Evolutionary conservation across 345 rosid species (phyloP).

Genomic region (Acer yangbiense): DNA sequence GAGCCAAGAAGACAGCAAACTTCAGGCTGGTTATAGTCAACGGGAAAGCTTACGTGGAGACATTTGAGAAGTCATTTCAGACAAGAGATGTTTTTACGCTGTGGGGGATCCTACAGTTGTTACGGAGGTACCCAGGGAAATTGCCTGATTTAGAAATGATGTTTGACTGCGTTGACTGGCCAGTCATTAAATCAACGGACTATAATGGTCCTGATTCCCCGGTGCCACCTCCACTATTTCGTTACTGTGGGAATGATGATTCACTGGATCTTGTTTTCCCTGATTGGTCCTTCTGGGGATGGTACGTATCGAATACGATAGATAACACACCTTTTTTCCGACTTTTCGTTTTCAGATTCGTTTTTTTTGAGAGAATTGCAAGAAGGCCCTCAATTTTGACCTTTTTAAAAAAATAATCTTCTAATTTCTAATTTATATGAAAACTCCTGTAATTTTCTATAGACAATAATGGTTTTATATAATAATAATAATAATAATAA

Average conservation of each 20-base stretch:
- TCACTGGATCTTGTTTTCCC: conserved; percentile 73
- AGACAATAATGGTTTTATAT: too few species aligned
- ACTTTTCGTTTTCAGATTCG: too few species aligned
- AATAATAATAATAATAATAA: too few species aligned
- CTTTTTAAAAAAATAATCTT: too few species aligned
- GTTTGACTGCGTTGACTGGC: conserved; percentile 89
- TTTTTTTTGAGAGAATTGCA: too few species aligned
- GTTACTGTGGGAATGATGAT: conserved; percentile 64
- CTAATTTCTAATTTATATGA: too few species aligned
- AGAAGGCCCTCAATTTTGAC: too few species aligned
- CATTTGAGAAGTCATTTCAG: conserved; percentile 50
- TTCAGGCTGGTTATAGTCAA: conserved; percentile 58
- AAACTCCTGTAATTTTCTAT: too few species aligned
- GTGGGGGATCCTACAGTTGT: conserved; percentile 87
- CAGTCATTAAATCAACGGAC: conserved; percentile 37
- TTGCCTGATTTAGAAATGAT: conserved; percentile 82
- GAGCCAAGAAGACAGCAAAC: conserved; percentile 55
- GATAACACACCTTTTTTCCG: too few species aligned
- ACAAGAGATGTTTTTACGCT: conserved; percentile 76
- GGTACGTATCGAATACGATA: conserved; percentile 40
- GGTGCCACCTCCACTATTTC: conserved; percentile 68
- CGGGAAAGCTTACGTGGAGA: conserved; percentile 65
- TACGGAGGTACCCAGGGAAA: conserved; percentile 71
- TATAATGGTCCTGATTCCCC: conserved; percentile 41
- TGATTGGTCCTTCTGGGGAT: conserved; percentile 97